Evolutionary conservation across 2,329 filamentous ascomycete genomes (phyloP).

Genomic region (Fusarium sp.): DNA sequence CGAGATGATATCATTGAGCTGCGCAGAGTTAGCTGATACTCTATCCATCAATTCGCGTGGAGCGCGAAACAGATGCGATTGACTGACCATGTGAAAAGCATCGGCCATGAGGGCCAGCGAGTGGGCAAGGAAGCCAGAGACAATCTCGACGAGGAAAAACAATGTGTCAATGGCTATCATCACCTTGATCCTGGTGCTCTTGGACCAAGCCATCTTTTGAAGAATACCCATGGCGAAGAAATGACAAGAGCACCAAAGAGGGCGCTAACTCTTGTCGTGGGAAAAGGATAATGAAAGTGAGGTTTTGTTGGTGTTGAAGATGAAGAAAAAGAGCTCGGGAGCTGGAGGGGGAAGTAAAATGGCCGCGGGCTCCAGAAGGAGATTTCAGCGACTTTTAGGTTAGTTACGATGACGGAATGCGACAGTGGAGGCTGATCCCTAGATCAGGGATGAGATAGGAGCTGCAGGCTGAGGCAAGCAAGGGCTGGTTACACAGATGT

Average conservation of each 20-base stretch:
- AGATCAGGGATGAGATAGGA: background rate
- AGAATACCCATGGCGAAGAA: conserved; percentile 47
- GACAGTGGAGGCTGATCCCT: conserved; percentile 25
- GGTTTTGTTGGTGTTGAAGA: conserved; percentile 12
- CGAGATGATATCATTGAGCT: conserved; percentile 98
- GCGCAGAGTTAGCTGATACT: conserved; percentile 25
- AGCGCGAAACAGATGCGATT: background rate
- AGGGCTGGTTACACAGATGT: conserved; percentile 13
- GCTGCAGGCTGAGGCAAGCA: background rate
- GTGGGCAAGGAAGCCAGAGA: conserved; percentile 85
- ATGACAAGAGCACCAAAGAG: conserved; percentile 16
- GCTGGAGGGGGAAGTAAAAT: conserved; percentile 3
- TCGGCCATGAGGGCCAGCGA: conserved; percentile 95
- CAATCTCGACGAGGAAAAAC: conserved; percentile 92
- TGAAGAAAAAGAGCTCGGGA: background rate
- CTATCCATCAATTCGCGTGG: background rate
- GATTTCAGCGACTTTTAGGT: conserved; percentile 33
- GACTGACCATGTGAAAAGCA: conserved; percentile 93
- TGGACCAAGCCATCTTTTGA: conserved; percentile 83
- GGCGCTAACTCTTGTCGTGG: conserved; percentile 14
- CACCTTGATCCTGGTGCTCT: conserved; percentile 90
- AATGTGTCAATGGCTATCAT: conserved; percentile 89
- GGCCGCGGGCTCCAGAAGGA: conserved; percentile 25
- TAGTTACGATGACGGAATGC: conserved; percentile 44
- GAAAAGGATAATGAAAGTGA: conserved; percentile 5